Evolutionary conservation across 352 stramenopile genomes (phyloP).

Genomic region (Pilasporangium apinafurcum): DNA sequence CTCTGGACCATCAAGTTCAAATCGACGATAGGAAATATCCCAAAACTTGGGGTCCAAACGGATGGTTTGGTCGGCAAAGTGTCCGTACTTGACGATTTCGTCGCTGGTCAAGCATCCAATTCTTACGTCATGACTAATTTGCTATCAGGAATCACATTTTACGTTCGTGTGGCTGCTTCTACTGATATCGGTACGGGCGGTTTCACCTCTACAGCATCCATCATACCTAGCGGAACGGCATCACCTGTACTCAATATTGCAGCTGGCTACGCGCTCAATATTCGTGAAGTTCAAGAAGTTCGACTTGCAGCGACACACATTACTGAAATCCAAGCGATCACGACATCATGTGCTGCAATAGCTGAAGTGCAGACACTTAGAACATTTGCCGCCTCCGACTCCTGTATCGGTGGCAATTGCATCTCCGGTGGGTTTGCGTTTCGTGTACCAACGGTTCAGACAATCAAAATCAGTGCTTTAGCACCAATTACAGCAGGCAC

Average conservation of each 20-base stretch:
- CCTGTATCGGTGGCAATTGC: constrained; percentile 41
- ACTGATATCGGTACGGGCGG: constrained; percentile 48
- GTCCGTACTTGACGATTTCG: constrained; percentile 32
- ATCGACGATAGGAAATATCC: constrained; percentile 63
- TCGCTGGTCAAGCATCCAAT: constrained; percentile 20
- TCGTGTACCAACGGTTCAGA: constrained; percentile 68
- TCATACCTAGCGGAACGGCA: constrained; percentile 42
- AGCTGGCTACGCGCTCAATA: constrained; percentile 49
- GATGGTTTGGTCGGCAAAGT: constrained; percentile 14
- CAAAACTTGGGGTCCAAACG: constrained; percentile 25
- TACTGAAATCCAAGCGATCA: constrained; percentile 62
- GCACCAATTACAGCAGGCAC: constrained; percentile 43
- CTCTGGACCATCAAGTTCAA: constrained; percentile 80
- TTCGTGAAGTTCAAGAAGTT: constrained; percentile 63
- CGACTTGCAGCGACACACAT: constrained; percentile 58
- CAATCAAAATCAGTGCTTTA: constrained; percentile 45
- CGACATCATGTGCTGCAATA: constrained; percentile 50
- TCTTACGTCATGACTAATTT: constrained; percentile 45
- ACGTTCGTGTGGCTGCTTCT: constrained; percentile 44
- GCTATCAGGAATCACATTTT: constrained; percentile 62
- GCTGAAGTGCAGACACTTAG: constrained; percentile 67
- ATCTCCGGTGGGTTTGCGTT: constrained; percentile 54
- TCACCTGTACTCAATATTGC: constrained; percentile 41
- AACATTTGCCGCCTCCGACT: constrained; percentile 34
- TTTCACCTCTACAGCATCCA: constrained; percentile 26